Evolutionary conservation across 345 rosid genomes (phyloP), one percentile per base, ranked within the genome.

Genomic region (Melaleuca alternifolia): DNA sequence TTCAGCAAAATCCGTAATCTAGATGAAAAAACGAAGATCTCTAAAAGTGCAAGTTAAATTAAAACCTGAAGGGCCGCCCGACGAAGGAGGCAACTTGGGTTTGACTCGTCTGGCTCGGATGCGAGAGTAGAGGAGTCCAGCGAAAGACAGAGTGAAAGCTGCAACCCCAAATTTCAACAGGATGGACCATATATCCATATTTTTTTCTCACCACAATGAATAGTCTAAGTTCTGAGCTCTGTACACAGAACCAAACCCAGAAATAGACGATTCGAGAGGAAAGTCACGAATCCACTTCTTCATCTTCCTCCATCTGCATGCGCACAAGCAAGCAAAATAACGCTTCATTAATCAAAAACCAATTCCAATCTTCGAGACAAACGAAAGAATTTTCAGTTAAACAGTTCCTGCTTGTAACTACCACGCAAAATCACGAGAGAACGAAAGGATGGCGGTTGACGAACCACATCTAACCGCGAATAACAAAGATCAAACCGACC

Each of bases 161-260:
- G n/a, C 99, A 51, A 93, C 92, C 84, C 99, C 99, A 84, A 96
- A 44, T 87, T 92, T 92, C 85, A 94, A 56, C 85, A 95, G 85
- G 77, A 93, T 24, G 24, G 94, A 89, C 85, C 88, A 94, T 56
- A 97, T 53, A 82, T 92, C 93, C 85, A 87, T 88, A n/a, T 33
- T n/a, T 56, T 44, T 54, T 59, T 84, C 51, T 41, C n/a, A n/a
- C n/a, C n/a, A n/a, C n/a, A n/a, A n/a, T n/a, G n/a, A n/a, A n/a
- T n/a, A n/a, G n/a, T n/a, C 77, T 71, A 37, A 21, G 48, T 71
- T 37, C 20, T 48, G 48, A 62, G 44, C 51, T 37, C 54, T 85
- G 71, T n/a, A 18, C 51, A 82, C 28, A 56, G 84, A 85, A 28
- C 51, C 48, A 53, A 83, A 83, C 50, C 62, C 62, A 14, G 71